Conservation (phyloP, 768 basidiomycete species). For the Leucosporidium creatinivorum region DNA sequence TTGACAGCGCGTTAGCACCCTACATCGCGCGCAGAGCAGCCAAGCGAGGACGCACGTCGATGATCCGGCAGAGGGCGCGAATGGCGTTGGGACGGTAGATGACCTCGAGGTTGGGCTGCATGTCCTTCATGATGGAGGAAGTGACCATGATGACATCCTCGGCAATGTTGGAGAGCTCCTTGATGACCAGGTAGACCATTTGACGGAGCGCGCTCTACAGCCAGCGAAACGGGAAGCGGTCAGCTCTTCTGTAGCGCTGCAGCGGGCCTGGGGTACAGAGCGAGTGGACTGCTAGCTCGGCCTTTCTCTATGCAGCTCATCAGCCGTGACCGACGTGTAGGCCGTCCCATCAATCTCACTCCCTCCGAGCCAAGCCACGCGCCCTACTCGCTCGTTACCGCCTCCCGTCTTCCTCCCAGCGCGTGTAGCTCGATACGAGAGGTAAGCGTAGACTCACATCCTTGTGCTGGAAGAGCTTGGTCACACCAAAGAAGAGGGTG, state of each 20-base stretch:
- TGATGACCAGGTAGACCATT: slow-evolving; percentile 97
- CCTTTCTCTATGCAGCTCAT: too few species aligned
- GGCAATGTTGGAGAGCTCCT: slow-evolving; percentile 88
- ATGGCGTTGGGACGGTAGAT: slow-evolving; percentile 98
- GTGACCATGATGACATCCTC: slow-evolving; percentile 99
- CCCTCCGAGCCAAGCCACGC: background rate
- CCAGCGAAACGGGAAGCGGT: background rate
- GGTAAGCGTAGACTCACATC: slow-evolving; percentile 58
- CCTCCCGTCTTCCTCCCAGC: background rate
- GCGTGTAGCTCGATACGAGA: background rate
- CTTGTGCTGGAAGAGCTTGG: slow-evolving; percentile 98
- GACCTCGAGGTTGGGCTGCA: slow-evolving; percentile 98
- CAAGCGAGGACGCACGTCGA: slow-evolving; percentile 64
- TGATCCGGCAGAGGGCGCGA: slow-evolving; percentile 88
- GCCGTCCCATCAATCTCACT: background rate
- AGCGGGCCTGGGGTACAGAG: background rate
- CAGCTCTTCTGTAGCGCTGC: background rate
- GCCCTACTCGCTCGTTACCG: background rate
- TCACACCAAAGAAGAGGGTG: slow-evolving; percentile 95
- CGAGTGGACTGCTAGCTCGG: background rate
- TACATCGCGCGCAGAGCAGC: background rate
- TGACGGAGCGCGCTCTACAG: slow-evolving; percentile 83
- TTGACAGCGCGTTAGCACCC: slow-evolving; percentile 11
- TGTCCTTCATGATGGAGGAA: slow-evolving; percentile 99
- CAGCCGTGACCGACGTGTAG: background rate